A percentile compares a stretch with the other conserved stretches of the same genome.
Evolutionary conservation across 345 rosid species (phyloP).

Genomic region (Linum tenue): DNA sequence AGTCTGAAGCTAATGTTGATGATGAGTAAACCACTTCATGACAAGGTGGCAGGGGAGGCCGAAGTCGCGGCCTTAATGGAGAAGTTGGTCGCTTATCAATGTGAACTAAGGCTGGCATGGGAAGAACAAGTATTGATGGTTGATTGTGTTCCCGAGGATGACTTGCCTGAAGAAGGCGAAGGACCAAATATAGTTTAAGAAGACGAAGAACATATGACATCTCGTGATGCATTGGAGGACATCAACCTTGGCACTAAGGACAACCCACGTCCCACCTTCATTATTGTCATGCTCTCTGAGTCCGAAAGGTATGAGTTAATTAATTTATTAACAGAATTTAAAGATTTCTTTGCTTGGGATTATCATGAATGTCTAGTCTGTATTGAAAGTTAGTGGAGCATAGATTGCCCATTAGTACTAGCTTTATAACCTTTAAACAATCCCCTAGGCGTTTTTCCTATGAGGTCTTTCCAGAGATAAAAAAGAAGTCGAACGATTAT

Average conservation of each 20-base stretch:
- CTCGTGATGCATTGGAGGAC: background rate
- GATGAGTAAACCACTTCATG: background rate
- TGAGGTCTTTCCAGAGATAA: background rate
- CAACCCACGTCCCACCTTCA: background rate
- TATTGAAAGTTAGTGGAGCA: background rate
- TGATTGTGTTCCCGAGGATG: background rate
- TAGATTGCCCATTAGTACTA: background rate
- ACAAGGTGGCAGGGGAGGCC: background rate
- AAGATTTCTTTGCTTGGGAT: constrained; percentile 9
- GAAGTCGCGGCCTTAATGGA: background rate
- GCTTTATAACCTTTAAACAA: background rate
- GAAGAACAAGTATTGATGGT: background rate
- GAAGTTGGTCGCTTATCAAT: background rate
- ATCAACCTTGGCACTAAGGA: background rate
- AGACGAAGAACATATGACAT: background rate
- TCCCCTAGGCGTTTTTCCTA: background rate
- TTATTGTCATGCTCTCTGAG: background rate
- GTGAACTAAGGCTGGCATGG: background rate
- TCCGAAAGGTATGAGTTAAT: background rate
- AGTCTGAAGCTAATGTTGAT: background rate
- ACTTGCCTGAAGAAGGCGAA: background rate
- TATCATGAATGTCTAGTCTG: background rate
- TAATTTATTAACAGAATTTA: background rate
- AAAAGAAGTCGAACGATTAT: background rate
- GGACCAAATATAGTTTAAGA: background rate